Percentiles rank a stretch among this genome's conserved stretches.
Evolutionary conservation across 2,329 filamentous ascomycete species (phyloP).

Genomic region (Blastomyces silverae): DNA sequence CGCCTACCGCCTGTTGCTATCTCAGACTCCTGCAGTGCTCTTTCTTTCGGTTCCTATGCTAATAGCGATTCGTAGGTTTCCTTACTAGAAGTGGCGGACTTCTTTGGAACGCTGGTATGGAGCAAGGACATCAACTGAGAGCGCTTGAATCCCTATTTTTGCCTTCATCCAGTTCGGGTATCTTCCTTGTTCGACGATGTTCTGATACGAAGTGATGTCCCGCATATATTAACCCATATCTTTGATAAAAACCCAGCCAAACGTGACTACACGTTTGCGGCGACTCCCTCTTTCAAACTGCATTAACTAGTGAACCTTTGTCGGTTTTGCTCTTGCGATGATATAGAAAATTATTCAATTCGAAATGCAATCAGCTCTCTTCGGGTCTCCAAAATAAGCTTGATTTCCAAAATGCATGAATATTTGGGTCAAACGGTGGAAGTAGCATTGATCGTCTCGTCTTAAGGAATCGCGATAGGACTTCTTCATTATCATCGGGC

Average conservation of each 20-base stretch:
- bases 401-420: conserved; percentile 37
- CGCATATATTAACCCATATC: not conserved
- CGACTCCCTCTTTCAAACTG: not conserved
- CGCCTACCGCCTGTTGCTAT: not conserved
- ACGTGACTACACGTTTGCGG: not conserved
- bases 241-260: not conserved
- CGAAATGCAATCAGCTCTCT: conserved; percentile 13
- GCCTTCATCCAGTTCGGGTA: not conserved
- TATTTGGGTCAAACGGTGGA: conserved; percentile 29
- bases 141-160: not conserved
- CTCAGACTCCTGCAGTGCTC: not conserved
- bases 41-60: conserved; percentile 1
- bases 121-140: conserved; percentile 39
- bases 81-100: conserved; percentile 56
- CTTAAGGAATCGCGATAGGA: conserved; percentile 23
- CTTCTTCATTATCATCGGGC: conserved; percentile 24
- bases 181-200: not conserved
- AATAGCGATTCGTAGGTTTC: conserved; percentile 36
- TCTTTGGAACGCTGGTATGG: conserved; percentile 55
- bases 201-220: not conserved
- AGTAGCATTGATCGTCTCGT: conserved; percentile 25
- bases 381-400: conserved; percentile 29
- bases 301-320: not conserved
- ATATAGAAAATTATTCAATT: not conserved
- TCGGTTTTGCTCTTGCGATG: not conserved